phyloP scores from a whole-genome alignment of 345 rosid genomes.

The Pistacia atlantica region DNA sequence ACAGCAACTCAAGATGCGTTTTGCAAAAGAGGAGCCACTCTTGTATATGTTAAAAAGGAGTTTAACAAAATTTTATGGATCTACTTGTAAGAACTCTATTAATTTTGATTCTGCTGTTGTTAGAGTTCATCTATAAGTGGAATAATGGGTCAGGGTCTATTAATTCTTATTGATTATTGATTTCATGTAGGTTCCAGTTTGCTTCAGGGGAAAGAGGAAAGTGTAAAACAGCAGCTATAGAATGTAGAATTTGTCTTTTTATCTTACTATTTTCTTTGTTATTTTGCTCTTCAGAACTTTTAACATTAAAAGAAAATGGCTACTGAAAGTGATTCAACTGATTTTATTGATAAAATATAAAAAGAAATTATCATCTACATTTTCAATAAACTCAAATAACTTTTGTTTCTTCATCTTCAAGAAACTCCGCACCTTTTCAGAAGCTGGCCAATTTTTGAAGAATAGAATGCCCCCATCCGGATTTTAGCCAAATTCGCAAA shows the following conservation, averaged over 20 bases:
- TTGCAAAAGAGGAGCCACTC: neutral
- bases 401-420: too few relatives aligned
- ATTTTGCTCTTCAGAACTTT: neutral
- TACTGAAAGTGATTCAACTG: too few relatives aligned
- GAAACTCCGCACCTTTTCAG: too few relatives aligned
- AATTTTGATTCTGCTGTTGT: neutral
- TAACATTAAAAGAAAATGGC: too few relatives aligned
- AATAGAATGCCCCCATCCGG: too few relatives aligned
- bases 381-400: too few relatives aligned
- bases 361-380: too few relatives aligned
- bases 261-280: neutral
- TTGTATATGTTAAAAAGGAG: constrained; percentile 8
- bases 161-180: neutral
- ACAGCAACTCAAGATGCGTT: neutral
- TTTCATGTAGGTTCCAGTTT: neutral
- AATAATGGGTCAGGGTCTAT: neutral
- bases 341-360: too few relatives aligned
- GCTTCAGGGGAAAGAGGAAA: neutral
- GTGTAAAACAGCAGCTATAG: neutral
- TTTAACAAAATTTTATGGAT: neutral
- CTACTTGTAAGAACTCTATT: neutral
- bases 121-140: neutral
- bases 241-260: neutral
- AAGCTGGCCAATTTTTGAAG: too few relatives aligned
- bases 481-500: too few relatives aligned